Evolutionary conservation across 1,139 yeast genomes (phyloP).

Genomic region (Groenewaldozyma auringiensis): DNA sequence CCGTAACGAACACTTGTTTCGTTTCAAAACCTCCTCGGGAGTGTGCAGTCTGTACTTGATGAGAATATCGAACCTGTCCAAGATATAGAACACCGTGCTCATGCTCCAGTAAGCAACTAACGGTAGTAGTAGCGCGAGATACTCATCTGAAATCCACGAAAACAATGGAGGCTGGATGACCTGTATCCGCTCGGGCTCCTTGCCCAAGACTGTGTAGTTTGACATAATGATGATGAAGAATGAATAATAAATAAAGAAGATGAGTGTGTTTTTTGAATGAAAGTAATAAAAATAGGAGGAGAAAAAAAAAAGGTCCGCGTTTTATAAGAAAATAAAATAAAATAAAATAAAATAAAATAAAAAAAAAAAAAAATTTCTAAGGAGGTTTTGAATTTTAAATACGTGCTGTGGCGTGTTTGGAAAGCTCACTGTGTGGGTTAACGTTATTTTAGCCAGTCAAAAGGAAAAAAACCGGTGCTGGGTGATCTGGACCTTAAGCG

Average conservation of each 20-base stretch:
- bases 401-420: background rate
- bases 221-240: background rate
- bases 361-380: background rate
- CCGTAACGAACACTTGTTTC: conserved; percentile 63
- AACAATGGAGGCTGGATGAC: conserved; percentile 32
- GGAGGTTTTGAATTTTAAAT: too few relatives aligned
- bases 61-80: conserved; percentile 67
- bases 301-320: background rate
- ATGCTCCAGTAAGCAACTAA: conserved; percentile 76
- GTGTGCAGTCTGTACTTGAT: conserved; percentile 87
- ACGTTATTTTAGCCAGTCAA: background rate
- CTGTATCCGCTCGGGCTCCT: background rate
- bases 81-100: conserved; percentile 62
- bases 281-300: background rate
- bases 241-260: background rate
- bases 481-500: too few relatives aligned
- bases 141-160: conserved; percentile 61
- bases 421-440: too few relatives aligned
- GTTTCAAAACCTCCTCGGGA: conserved; percentile 65
- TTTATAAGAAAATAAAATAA: background rate
- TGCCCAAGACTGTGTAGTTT: background rate
- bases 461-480: background rate
- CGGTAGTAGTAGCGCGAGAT: conserved; percentile 66
- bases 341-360: background rate
- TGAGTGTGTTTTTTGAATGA: background rate